Evolutionary conservation across 2,329 filamentous ascomycete genomes (phyloP).

Genomic region (Gnomoniopsis sp.): DNA sequence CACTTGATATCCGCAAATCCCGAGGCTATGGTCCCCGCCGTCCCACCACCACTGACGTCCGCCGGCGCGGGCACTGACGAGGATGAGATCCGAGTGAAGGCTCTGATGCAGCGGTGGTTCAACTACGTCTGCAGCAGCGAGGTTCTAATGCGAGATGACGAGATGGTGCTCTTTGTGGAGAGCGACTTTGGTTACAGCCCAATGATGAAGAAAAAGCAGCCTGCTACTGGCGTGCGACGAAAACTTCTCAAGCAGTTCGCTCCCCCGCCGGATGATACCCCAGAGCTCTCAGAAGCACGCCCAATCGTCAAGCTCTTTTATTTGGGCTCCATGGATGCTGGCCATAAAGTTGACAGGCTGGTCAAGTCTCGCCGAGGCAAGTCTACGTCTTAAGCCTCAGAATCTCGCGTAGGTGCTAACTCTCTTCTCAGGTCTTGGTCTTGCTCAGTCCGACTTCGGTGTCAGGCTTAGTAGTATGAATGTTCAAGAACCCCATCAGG

Average conservation of each 20-base stretch:
- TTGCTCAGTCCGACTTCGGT: conserved; percentile 90
- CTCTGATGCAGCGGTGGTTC: conserved; percentile 88
- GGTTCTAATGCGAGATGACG: conserved; percentile 88
- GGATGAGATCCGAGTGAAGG: conserved; percentile 86
- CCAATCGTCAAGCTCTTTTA: conserved; percentile 96
- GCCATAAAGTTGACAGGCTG: conserved; percentile 91
- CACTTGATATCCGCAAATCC: conserved; percentile 98
- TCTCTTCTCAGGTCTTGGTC: conserved; percentile 68
- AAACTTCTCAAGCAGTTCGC: conserved; percentile 99
- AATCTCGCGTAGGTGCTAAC: conserved; percentile 27
- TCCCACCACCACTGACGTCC: conserved; percentile 90
- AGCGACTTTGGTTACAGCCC: conserved; percentile 98
- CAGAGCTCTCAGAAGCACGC: conserved; percentile 84
- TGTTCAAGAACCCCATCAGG: conserved; percentile 84
- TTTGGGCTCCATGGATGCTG: conserved; percentile 91
- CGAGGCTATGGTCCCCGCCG: conserved; percentile 88
- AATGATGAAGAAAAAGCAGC: conserved; percentile 92
- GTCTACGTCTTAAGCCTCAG: conserved; percentile 20
- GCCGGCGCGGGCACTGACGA: conserved; percentile 95
- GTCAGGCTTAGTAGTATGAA: conserved; percentile 84
- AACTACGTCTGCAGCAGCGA: conserved; percentile 92
- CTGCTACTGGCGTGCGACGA: conserved; percentile 88
- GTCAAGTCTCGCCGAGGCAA: conserved; percentile 89
- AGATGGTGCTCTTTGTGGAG: conserved; percentile 98
- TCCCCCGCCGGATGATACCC: conserved; percentile 93